Conservation (phyloP, 441 rosid species). For the Bruguiera hainesii region DNA sequence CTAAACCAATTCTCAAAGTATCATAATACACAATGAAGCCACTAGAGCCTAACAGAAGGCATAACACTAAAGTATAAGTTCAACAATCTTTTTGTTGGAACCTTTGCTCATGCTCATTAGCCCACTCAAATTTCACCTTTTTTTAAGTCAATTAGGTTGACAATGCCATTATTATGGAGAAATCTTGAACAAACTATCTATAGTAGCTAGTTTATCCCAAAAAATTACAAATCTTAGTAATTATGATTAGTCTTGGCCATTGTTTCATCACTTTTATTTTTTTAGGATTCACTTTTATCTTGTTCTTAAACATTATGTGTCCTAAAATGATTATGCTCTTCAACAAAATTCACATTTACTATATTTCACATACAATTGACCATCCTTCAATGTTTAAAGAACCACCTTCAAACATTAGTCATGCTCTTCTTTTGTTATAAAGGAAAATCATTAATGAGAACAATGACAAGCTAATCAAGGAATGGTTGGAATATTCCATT, state of each 20-base stretch:
- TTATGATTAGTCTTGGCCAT: too few relatives aligned
- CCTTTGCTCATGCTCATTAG: too few relatives aligned
- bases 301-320: not conserved
- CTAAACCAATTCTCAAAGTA: not conserved
- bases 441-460: not conserved
- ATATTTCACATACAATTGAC: not conserved
- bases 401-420: not conserved
- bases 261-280: too few relatives aligned
- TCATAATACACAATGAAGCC: not conserved
- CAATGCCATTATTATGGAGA: too few relatives aligned
- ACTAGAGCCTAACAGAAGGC: too few relatives aligned
- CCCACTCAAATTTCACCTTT: too few relatives aligned
- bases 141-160: too few relatives aligned
- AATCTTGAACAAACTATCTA: too few relatives aligned
- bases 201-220: too few relatives aligned
- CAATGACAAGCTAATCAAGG: not conserved
- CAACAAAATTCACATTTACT: not conserved
- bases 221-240: too few relatives aligned
- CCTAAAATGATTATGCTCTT: not conserved
- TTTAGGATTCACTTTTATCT: not conserved
- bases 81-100: too few relatives aligned
- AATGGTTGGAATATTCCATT: not conserved
- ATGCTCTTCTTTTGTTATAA: not conserved
- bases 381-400: not conserved
- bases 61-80: too few relatives aligned